phyloP scores from a whole-genome alignment of 1,284 basidiomycete genomes.

The Cryptococcus sp. region DNA sequence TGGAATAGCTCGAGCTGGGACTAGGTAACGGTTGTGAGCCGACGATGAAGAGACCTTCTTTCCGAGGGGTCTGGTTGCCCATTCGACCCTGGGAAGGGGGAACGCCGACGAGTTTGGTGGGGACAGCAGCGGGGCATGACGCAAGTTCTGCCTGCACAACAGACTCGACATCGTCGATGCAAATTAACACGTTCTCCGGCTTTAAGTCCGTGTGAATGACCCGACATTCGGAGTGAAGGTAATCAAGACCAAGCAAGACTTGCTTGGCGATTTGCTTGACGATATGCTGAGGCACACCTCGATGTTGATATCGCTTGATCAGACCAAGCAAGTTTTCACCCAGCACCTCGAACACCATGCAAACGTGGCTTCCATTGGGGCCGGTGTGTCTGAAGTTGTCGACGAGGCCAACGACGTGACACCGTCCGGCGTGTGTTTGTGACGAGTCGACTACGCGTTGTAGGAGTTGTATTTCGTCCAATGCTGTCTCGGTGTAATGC shows the following conservation, averaged over 20 bases:
- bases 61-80: constrained; percentile 94
- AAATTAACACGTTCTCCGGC: constrained; percentile 96
- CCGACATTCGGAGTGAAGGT: constrained; percentile 95
- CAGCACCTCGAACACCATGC: constrained; percentile 99
- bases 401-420: constrained; percentile 85
- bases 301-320: constrained; percentile 85
- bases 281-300: constrained; percentile 87
- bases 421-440: constrained; percentile 60
- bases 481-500: constrained; percentile 94
- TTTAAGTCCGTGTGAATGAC: constrained; percentile 97
- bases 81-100: constrained; percentile 92
- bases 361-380: constrained; percentile 95
- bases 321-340: constrained; percentile 97
- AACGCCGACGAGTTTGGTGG: constrained; percentile 83
- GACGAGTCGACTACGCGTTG: constrained; percentile 89
- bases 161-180: constrained; percentile 94
- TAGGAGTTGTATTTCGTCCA: constrained; percentile 98
- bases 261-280: constrained; percentile 98
- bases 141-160: constrained; percentile 87
- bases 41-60: constrained; percentile 85
- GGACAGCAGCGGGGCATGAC: constrained; percentile 61
- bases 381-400: constrained; percentile 97
- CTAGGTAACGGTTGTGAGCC: constrained; percentile 87
- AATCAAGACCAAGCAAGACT: constrained; percentile 90
- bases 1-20: constrained; percentile 72